phyloP scores from a whole-genome alignment of 768 basidiomycete species.

The Pleurotus salmoneostramineus region DNA sequence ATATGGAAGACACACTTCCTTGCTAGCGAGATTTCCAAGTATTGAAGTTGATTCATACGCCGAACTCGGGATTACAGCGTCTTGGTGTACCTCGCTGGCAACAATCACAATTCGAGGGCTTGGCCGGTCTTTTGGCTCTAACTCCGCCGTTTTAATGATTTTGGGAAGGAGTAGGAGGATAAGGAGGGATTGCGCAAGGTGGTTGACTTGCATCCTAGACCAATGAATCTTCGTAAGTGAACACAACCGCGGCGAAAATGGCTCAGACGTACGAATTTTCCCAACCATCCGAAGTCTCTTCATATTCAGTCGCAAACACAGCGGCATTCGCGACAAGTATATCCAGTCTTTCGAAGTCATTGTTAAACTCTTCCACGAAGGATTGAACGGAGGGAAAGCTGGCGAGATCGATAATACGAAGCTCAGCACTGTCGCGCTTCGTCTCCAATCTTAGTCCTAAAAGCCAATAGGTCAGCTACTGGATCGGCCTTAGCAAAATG shows the following conservation, averaged over 20 bases:
- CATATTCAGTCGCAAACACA: constrained; percentile 10
- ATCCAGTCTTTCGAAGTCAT: constrained; percentile 30
- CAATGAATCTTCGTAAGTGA: neutral
- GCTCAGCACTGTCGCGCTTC: constrained; percentile 27
- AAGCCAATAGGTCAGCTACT: too few species aligned
- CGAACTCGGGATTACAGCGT: constrained; percentile 17
- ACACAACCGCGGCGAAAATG: neutral
- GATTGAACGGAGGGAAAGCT: constrained; percentile 34
- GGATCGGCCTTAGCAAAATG: neutral
- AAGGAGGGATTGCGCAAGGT: constrained; percentile 36
- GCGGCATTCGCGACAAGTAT: constrained; percentile 44
- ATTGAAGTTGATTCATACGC: neutral
- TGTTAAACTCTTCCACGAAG: constrained; percentile 32
- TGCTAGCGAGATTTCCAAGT: neutral
- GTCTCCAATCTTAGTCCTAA: constrained; percentile 27
- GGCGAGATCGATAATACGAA: constrained; percentile 37
- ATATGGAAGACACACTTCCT: neutral
- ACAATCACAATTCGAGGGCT: constrained; percentile 40
- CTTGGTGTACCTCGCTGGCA: constrained; percentile 37
- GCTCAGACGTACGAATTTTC: constrained; percentile 31
- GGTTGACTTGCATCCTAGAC: constrained; percentile 44
- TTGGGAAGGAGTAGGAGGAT: constrained; percentile 38
- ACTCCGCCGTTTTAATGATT: constrained; percentile 25
- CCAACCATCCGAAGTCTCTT: constrained; percentile 38
- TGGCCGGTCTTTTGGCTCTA: constrained; percentile 23